Percentiles rank a stretch among this genome's conserved stretches.
phyloP scores from a whole-genome alignment of 805 yeast genomes.

The Barnettozyma sp. region DNA sequence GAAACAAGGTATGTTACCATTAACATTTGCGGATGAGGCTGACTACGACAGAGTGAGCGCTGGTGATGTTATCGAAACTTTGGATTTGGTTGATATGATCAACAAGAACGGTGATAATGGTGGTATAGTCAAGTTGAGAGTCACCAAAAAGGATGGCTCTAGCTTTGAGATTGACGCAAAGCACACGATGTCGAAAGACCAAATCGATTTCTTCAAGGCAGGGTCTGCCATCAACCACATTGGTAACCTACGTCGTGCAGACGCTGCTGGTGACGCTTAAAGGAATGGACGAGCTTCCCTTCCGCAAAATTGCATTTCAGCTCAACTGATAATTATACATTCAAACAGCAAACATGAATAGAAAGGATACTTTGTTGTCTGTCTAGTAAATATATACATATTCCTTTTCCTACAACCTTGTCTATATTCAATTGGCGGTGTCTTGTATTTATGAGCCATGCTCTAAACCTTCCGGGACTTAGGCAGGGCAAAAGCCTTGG shows the following conservation, averaged over 20 bases:
- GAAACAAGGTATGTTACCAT: constrained; percentile 96
- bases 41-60: constrained; percentile 80
- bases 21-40: constrained; percentile 82
- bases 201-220: constrained; percentile 91
- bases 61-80: constrained; percentile 73
- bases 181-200: constrained; percentile 97
- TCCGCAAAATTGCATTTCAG: too few relatives aligned
- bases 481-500: too few relatives aligned
- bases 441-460: too few relatives aligned
- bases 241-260: constrained; percentile 47
- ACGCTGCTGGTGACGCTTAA: constrained; percentile 15
- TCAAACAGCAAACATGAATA: too few relatives aligned
- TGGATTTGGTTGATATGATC: constrained; percentile 68
- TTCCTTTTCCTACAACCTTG: too few relatives aligned
- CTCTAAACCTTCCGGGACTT: too few relatives aligned
- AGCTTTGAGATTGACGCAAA: constrained; percentile 64
- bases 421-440: too few relatives aligned
- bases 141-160: constrained; percentile 70
- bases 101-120: constrained; percentile 84
- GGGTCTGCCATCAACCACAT: constrained; percentile 95
- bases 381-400: too few relatives aligned
- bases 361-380: too few relatives aligned
- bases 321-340: too few relatives aligned
- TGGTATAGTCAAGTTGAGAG: constrained; percentile 63
- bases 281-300: too few relatives aligned